These are phyloP conservation scores for Gossypium schwendimanii DNA, from an alignment of 441 rosid species.

Conservation along the genomic window DNA sequence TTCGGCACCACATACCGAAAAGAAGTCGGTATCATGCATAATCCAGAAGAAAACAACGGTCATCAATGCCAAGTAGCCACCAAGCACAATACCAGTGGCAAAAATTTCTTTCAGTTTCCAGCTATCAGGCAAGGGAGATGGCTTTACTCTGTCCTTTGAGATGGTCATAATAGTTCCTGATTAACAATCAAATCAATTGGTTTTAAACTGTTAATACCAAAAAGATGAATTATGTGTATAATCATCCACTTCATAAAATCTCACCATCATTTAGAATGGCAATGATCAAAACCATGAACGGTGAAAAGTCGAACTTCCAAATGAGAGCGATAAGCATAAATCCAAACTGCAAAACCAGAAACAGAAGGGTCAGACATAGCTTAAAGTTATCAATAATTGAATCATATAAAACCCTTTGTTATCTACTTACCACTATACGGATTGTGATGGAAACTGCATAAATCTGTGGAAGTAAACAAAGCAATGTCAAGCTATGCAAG, in stretches of 20 bases:
- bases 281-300: conserved; percentile 93
- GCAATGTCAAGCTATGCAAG: not conserved
- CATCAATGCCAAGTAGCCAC: conserved; percentile 14
- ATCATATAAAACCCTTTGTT: not conserved
- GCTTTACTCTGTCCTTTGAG: conserved; percentile 18
- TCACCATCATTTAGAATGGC: conserved; percentile 91
- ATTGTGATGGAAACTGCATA: conserved; percentile 25
- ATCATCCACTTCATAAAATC: conserved; percentile 19
- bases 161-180: conserved; percentile 19
- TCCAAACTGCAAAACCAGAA: conserved; percentile 53
- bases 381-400: not conserved
- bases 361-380: not conserved
- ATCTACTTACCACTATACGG: conserved; percentile 68
- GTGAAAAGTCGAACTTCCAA: conserved; percentile 91
- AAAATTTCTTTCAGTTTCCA: conserved; percentile 19
- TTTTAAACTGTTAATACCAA: conserved; percentile 6
- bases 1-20: conserved; percentile 15
- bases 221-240: not conserved
- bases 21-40: not conserved
- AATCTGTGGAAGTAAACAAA: conserved; percentile 7
- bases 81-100: conserved; percentile 16
- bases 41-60: conserved; percentile 16
- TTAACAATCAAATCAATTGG: not conserved
- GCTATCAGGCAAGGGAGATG: conserved; percentile 18
- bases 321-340: conserved; percentile 86